Evolutionary conservation across 208 protist species (phyloP).

Genomic region (Balamuthia mandrillaris): DNA sequence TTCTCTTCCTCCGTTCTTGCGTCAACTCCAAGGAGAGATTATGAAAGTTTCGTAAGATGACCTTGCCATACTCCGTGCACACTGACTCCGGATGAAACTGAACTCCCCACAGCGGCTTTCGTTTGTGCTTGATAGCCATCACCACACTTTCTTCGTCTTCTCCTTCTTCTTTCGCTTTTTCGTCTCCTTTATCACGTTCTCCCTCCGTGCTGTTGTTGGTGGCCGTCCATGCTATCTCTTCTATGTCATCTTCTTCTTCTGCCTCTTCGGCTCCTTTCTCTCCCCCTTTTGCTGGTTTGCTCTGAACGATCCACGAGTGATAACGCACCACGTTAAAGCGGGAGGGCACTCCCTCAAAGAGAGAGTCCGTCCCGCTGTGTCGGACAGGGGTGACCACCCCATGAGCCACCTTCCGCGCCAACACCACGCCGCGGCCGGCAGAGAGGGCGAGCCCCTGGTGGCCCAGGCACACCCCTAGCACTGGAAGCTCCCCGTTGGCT

Average conservation of each 20-base stretch:
- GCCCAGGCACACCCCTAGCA: constrained; percentile 74
- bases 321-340: constrained; percentile 47
- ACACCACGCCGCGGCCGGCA: constrained; percentile 50
- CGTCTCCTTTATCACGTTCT: too few species aligned
- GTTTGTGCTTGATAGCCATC: constrained; percentile 59
- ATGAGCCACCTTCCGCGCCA: constrained; percentile 5
- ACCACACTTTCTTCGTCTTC: constrained; percentile 34
- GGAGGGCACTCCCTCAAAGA: constrained; percentile 57
- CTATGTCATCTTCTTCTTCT: too few species aligned
- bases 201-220: too few species aligned
- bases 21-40: background rate
- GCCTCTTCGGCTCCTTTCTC: too few species aligned
- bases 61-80: constrained; percentile 59
- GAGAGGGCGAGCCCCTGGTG: constrained; percentile 60
- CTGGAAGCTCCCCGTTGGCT: constrained; percentile 19
- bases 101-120: constrained; percentile 55
- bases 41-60: constrained; percentile 61
- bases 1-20: too few species aligned
- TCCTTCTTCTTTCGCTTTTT: too few species aligned
- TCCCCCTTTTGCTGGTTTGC: too few species aligned
- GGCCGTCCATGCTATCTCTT: too few species aligned
- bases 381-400: constrained; percentile 38
- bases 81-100: constrained; percentile 74
- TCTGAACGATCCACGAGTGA: constrained; percentile 43
- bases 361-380: background rate